A percentile compares a stretch with the other conserved stretches of the same genome.
Conservation (phyloP, 305 asterid genomes). For the Ajuga reptans region DNA sequence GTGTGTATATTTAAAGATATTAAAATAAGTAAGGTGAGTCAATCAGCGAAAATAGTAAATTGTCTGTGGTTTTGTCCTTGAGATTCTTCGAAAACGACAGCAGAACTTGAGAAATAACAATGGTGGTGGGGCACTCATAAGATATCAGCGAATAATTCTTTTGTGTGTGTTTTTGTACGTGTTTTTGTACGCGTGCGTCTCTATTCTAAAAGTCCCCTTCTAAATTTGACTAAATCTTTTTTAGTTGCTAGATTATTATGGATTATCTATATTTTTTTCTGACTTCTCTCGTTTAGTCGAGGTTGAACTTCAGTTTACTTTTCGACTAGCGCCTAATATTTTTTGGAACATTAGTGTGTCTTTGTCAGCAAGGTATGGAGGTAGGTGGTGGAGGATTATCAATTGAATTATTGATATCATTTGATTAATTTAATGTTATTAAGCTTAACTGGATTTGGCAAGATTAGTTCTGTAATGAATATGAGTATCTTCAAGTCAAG, state of each 20-base stretch:
- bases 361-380: slow-evolving; percentile 4
- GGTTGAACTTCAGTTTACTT: no score
- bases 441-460: no score
- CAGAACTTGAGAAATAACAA: slow-evolving; percentile 16
- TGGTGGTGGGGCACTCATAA: slow-evolving; percentile 29
- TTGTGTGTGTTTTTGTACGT: background rate
- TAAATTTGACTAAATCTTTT: no score
- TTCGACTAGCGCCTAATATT: no score
- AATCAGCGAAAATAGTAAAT: slow-evolving; percentile 11
- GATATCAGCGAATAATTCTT: slow-evolving; percentile 20
- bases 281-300: no score
- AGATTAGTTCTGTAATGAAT: background rate
- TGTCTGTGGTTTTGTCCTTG: slow-evolving; percentile 5
- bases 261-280: no score
- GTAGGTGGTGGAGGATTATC: slow-evolving; percentile 19
- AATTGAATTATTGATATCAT: background rate
- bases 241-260: no score
- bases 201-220: no score
- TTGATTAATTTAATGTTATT: no score
- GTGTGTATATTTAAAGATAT: background rate
- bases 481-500: background rate
- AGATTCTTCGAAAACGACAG: slow-evolving; percentile 36
- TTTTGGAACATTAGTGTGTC: no score
- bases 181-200: no score
- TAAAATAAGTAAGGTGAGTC: slow-evolving; percentile 1